Evolutionary conservation across 108 stramenopile genomes (phyloP).

Genomic region (Skeletonema costatum): DNA sequence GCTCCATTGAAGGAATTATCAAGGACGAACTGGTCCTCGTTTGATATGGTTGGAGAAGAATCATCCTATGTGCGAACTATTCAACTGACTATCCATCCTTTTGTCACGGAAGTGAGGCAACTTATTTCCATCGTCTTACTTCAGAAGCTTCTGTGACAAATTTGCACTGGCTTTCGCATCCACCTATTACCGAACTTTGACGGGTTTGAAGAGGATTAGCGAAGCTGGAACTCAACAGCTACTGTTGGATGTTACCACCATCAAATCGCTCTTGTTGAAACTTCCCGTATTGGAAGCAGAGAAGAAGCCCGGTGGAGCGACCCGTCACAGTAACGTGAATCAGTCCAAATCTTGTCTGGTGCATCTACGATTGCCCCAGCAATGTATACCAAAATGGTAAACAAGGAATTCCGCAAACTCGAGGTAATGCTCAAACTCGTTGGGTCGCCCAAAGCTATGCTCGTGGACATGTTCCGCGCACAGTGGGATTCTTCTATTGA

Average conservation of each 20-base stretch:
- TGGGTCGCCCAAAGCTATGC: conserved; percentile 85
- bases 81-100: conserved; percentile 77
- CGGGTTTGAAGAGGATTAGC: conserved; percentile 85
- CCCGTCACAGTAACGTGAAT: conserved; percentile 22
- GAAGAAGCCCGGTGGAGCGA: conserved; percentile 23
- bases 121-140: conserved; percentile 80
- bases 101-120: conserved; percentile 67
- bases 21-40: conserved; percentile 80
- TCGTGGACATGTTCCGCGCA: conserved; percentile 90
- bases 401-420: conserved; percentile 90
- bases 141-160: conserved; percentile 95
- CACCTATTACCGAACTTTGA: conserved; percentile 70
- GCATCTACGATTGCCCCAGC: conserved; percentile 82
- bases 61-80: conserved; percentile 90
- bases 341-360: conserved; percentile 38
- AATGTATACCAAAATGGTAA: conserved; percentile 95
- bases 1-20: conserved; percentile 75
- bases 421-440: conserved; percentile 97
- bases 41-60: conserved; percentile 93
- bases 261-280: conserved; percentile 93
- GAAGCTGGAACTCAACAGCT: conserved; percentile 96
- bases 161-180: conserved; percentile 87
- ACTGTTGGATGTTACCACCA: conserved; percentile 95
- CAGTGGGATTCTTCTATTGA: conserved; percentile 80
- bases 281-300: conserved; percentile 74